Evolutionary conservation across 1,284 basidiomycete genomes (phyloP), one percentile per base, ranked within the genome.

Genomic region (Heterobasidion annosum): DNA sequence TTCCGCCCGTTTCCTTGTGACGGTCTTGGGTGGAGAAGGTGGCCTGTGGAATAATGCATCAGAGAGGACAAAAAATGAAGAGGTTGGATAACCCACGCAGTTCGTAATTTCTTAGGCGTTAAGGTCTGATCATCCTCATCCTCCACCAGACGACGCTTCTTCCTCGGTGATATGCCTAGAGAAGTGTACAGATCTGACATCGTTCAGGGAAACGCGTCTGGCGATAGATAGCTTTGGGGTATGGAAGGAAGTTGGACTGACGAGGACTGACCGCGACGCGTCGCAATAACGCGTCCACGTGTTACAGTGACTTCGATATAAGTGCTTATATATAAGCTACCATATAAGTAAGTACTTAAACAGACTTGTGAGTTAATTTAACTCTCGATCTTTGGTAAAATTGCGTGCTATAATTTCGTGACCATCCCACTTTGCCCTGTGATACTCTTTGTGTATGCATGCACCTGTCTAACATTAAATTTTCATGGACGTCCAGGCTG

Each of bases 31-130:
- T 12, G 78, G 79, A 25, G 81, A 83, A 37, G 75, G 75, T 58
- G 78, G 80, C 53, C 82, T 85, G 25, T 25, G 25, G 5, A 25
- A 4, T 4, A 25, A 25, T 25, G 1, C 25, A 25, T 7, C 52
- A 54, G 35, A 52, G 47, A 52, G 55, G 4, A 34, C 16, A 33
- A 45, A 6, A 43, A 37, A 9, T 5, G 46, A 48, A 10, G 18
- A 40, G 40, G 46, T 32, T 42, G 45, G 15, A 18, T 18, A 32
- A 74, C 79, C 51, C 67, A 81, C 82, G 72, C 74, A 58, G 67
- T 72, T 65, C 85, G 73, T 52, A 82, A 71, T 66, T 78, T 80
- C 71, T 90, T 90, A 55, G 87, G 86, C 2, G 83, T 85, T 50
- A 80, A 67, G 15, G 73, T 70, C 43, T 67, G 67, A 42, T 78